These are phyloP conservation scores for Persicaria tinctoria DNA, from an alignment of 148 eudicot species.

Conservation along the genomic window DNA sequence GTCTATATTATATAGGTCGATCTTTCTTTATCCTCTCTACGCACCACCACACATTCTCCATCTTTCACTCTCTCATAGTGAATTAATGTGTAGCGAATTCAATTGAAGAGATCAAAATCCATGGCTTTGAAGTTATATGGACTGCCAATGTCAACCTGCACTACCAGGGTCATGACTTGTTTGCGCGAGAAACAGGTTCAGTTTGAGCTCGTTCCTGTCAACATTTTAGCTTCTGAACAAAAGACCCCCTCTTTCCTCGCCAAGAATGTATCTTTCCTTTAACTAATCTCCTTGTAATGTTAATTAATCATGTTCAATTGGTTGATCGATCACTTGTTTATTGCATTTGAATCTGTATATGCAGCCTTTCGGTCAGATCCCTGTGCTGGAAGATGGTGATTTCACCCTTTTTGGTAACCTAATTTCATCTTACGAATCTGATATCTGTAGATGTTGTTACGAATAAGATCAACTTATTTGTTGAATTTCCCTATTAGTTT, in stretches of 20 bases:
- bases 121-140: conserved; percentile 14
- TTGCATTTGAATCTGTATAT: neutral
- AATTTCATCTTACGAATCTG: no score
- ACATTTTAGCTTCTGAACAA: conserved; percentile 4
- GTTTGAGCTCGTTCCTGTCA: conserved; percentile 11
- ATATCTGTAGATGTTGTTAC: no score
- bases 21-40: no score
- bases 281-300: neutral
- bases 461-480: neutral
- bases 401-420: conserved; percentile 38
- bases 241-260: conserved; percentile 10
- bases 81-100: no score
- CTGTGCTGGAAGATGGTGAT: conserved; percentile 41
- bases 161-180: conserved; percentile 10
- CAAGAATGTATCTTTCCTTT: conserved; percentile 4
- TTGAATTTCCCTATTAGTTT: neutral
- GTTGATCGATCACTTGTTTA: neutral
- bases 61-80: neutral
- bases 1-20: no score
- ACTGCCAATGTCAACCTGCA: conserved; percentile 15
- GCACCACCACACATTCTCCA: neutral
- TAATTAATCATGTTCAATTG: neutral
- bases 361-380: conserved; percentile 45
- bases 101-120: no score
- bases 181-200: conserved; percentile 13